phyloP scores from a whole-genome alignment of 2,329 filamentous ascomycete genomes.

The Ramularia collo-cygni region DNA sequence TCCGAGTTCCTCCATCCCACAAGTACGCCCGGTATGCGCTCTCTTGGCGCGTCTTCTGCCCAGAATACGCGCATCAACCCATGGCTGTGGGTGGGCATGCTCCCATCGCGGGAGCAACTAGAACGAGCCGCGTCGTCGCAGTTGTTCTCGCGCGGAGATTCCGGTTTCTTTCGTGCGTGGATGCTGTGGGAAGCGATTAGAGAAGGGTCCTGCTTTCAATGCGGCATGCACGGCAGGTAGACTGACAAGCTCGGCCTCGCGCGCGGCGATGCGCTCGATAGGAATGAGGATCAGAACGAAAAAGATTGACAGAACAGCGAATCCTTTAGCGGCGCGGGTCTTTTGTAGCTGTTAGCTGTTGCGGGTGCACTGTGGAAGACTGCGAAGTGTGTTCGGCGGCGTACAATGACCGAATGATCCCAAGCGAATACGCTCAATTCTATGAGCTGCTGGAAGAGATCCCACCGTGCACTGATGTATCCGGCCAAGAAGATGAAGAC shows the following conservation, averaged over 20 bases:
- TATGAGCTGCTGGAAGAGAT: constrained; percentile 93
- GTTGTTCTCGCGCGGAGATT: constrained; percentile 90
- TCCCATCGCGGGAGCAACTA: constrained; percentile 51
- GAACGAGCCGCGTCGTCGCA: constrained; percentile 90
- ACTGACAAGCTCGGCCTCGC: constrained; percentile 73
- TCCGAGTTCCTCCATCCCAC: constrained; percentile 95
- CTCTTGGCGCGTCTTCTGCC: constrained; percentile 73
- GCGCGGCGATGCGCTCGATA: constrained; percentile 71
- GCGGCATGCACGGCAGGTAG: constrained; percentile 6
- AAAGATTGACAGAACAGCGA: constrained; percentile 71
- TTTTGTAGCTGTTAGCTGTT: constrained; percentile 33
- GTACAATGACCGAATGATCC: constrained; percentile 94
- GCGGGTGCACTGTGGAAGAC: not conserved
- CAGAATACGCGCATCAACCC: constrained; percentile 97
- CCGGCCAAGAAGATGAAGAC: constrained; percentile 98
- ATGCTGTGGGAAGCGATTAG: constrained; percentile 52
- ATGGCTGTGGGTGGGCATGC: constrained; percentile 59
- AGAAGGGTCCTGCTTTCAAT: constrained; percentile 5
- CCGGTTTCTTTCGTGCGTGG: constrained; percentile 70
- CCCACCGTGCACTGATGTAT: constrained; percentile 99
- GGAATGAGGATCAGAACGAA: constrained; percentile 82
- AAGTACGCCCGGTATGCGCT: constrained; percentile 71
- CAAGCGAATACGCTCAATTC: constrained; percentile 95
- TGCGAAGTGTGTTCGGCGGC: constrained; percentile 2
- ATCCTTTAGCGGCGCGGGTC: constrained; percentile 80